Percentiles rank a stretch among this genome's conserved stretches.
phyloP scores from a whole-genome alignment of 768 basidiomycete species.

The Boletus rubroflammeus region DNA sequence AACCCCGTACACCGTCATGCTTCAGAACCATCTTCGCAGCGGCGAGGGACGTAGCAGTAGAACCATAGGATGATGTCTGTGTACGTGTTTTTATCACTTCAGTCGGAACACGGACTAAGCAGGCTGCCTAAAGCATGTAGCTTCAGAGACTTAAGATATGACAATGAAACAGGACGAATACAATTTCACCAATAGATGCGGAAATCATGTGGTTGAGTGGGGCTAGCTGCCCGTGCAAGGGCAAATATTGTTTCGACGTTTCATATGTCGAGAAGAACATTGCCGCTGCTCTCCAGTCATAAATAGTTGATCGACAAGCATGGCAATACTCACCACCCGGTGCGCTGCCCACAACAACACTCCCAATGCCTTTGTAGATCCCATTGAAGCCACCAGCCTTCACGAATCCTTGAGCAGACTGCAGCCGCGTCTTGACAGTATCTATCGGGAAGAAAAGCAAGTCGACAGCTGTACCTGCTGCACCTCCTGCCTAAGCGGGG shows the following conservation, averaged over 20 bases:
- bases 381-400: constrained; percentile 84
- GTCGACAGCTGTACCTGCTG: constrained; percentile 93
- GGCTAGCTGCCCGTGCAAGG: constrained; percentile 54
- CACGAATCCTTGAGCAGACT: constrained; percentile 83
- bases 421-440: constrained; percentile 93
- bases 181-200: constrained; percentile 61
- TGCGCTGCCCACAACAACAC: constrained; percentile 91
- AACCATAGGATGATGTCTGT: constrained; percentile 79
- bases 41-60: constrained; percentile 55
- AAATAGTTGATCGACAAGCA: not conserved
- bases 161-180: constrained; percentile 23
- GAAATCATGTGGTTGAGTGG: constrained; percentile 62
- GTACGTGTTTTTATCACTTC: constrained; percentile 94
- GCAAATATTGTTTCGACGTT: constrained; percentile 72
- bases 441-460: constrained; percentile 96
- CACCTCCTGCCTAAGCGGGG: constrained; percentile 66
- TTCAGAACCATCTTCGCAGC: constrained; percentile 54
- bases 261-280: constrained; percentile 96
- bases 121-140: constrained; percentile 59
- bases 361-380: constrained; percentile 91
- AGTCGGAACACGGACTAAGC: constrained; percentile 90
- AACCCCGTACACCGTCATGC: constrained; percentile 68
- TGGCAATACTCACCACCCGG: constrained; percentile 71
- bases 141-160: constrained; percentile 10
- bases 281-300: constrained; percentile 57